Evolutionary conservation across 257 asterid genomes (phyloP).

Genomic region (Ilex aquifolium): DNA sequence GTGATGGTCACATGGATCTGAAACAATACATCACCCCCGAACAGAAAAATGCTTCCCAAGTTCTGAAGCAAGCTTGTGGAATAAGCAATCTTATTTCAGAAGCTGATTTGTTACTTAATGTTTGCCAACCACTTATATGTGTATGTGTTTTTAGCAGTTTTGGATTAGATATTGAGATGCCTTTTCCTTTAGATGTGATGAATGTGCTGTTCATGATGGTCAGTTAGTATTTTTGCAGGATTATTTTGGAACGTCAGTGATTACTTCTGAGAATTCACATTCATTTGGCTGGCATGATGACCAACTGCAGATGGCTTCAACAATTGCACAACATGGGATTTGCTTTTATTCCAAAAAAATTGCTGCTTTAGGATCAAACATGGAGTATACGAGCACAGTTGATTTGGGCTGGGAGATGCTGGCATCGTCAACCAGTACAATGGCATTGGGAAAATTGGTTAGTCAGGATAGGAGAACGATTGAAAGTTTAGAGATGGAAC

Average conservation of each 20-base stretch:
- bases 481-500: constrained; percentile 16
- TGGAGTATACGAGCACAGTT: constrained; percentile 31
- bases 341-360: constrained; percentile 65
- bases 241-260: constrained; percentile 29
- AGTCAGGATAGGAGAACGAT: constrained; percentile 24
- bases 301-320: constrained; percentile 69
- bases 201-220: constrained; percentile 18
- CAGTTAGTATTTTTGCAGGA: constrained; percentile 46
- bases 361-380: constrained; percentile 34
- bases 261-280: constrained; percentile 32
- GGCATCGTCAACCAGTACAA: constrained; percentile 48
- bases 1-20: constrained; percentile 31
- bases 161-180: background rate
- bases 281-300: constrained; percentile 53
- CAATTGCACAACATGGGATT: constrained; percentile 70
- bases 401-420: constrained; percentile 80
- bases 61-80: constrained; percentile 38
- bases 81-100: constrained; percentile 66
- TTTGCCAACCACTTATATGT: constrained; percentile 40
- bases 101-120: constrained; percentile 59
- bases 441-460: constrained; percentile 74
- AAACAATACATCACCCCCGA: constrained; percentile 48
- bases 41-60: constrained; percentile 51
- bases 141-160: constrained; percentile 35
- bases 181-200: constrained; percentile 4